phyloP scores from a whole-genome alignment of 2,329 filamentous ascomycete genomes.

The Volutella citrinella region DNA sequence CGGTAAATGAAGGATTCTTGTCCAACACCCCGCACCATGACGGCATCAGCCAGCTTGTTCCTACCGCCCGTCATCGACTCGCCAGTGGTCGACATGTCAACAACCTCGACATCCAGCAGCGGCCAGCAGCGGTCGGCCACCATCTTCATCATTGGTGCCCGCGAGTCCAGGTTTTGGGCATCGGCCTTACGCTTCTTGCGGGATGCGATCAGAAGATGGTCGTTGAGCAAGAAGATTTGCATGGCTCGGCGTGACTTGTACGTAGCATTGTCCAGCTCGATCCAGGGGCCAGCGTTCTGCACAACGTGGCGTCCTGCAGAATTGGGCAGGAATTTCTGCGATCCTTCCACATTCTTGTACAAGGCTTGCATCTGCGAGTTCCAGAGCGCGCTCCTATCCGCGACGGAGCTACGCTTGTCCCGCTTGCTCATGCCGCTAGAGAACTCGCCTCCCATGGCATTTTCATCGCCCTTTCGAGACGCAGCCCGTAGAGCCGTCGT shows the following conservation, averaged over 20 bases:
- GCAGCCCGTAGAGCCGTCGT: slow-evolving; percentile 63
- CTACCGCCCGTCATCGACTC: slow-evolving; percentile 48
- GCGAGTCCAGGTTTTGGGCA: slow-evolving; percentile 47
- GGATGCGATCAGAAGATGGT: slow-evolving; percentile 87
- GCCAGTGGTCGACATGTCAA: slow-evolving; percentile 73
- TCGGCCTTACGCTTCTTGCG: slow-evolving; percentile 90
- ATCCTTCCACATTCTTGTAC: slow-evolving; percentile 97
- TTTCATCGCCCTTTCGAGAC: slow-evolving; percentile 49
- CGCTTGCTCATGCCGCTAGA: slow-evolving; percentile 59
- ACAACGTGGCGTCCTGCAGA: slow-evolving; percentile 89
- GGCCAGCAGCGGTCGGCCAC: slow-evolving; percentile 95
- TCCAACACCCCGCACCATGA: slow-evolving; percentile 83
- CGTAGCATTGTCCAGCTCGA: slow-evolving; percentile 94
- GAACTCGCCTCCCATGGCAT: slow-evolving; percentile 49
- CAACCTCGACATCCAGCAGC: slow-evolving; percentile 85
- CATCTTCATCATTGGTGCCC: slow-evolving; percentile 66
- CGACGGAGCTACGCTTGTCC: slow-evolving; percentile 87
- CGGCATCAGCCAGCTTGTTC: slow-evolving; percentile 74
- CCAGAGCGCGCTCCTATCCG: slow-evolving; percentile 64
- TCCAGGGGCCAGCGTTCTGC: slow-evolving; percentile 89
- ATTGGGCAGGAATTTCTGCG: slow-evolving; percentile 93
- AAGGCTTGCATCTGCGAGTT: slow-evolving; percentile 70
- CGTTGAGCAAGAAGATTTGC: slow-evolving; percentile 89
- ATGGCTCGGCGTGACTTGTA: slow-evolving; percentile 91
- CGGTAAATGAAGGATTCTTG: slow-evolving; percentile 93